These are phyloP conservation scores for Colletotrichum euphorbiae DNA, from an alignment of 2,329 filamentous ascomycete species.

Conservation along the genomic window DNA sequence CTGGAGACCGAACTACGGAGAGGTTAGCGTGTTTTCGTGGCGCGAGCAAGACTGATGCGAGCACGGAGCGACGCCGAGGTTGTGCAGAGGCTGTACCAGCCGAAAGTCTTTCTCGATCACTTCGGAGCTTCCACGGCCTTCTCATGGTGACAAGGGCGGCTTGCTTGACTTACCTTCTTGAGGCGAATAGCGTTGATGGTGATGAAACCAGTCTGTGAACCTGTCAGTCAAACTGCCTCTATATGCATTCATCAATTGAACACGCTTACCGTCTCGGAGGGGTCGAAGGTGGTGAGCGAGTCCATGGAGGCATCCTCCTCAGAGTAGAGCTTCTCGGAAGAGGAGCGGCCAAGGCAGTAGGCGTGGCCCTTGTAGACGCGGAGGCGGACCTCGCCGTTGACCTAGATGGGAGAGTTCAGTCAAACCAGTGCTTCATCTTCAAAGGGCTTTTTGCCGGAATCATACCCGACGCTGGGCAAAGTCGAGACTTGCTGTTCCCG, in stretches of 20 bases:
- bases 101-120: too few species aligned
- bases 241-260: background rate
- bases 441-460: too few species aligned
- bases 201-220: constrained; percentile 63
- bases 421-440: too few species aligned
- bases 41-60: rapidly evolving
- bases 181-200: constrained; percentile 76
- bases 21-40: background rate
- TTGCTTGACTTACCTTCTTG: constrained; percentile 58
- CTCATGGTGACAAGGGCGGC: too few species aligned
- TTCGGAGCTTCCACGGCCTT: too few species aligned
- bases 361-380: constrained; percentile 55
- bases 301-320: constrained; percentile 64
- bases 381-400: constrained; percentile 45
- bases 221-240: background rate
- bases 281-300: constrained; percentile 57
- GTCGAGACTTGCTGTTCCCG: constrained; percentile 29
- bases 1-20: constrained; percentile 54
- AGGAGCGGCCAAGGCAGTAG: constrained; percentile 59
- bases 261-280: constrained; percentile 50
- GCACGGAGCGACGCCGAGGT: too few species aligned
- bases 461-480: constrained; percentile 19
- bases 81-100: too few species aligned
- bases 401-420: background rate
- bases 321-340: constrained; percentile 60